A percentile compares a stretch with the other conserved stretches of the same genome.
These are phyloP conservation scores for Allantophomopsis lycopodina DNA, from an alignment of 2,329 filamentous ascomycete species.

Conservation along the genomic window DNA sequence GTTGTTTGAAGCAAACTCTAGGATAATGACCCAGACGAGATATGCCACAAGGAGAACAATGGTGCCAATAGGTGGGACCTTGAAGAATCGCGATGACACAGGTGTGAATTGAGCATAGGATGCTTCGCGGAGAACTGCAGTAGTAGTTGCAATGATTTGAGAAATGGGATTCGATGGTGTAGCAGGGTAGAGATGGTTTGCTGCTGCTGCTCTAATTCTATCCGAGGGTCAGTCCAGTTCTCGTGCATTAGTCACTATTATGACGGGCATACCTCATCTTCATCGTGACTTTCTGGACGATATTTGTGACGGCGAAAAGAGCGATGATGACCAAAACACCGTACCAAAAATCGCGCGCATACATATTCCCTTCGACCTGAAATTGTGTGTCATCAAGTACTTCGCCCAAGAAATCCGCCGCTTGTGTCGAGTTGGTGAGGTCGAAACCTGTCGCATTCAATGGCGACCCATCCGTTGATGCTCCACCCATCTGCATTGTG, in stretches of 20 bases:
- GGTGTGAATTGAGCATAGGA: conserved; percentile 20
- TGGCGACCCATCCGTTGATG: conserved; percentile 6
- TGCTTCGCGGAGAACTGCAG: conserved; percentile 19
- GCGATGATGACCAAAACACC: conserved; percentile 20
- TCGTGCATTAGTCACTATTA: not conserved
- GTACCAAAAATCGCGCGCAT: conserved; percentile 24
- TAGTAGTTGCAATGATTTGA: conserved; percentile 14
- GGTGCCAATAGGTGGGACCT: conserved; percentile 18
- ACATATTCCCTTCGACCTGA: conserved; percentile 19
- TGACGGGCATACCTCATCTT: conserved; percentile 11
- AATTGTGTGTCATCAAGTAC: conserved; percentile 22
- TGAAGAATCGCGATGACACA: conserved; percentile 3
- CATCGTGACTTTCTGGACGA: conserved; percentile 10
- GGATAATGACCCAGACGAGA: conserved; percentile 21
- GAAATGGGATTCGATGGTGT: conserved; percentile 15
- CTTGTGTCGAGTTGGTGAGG: conserved; percentile 21
- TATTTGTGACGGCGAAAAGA: conserved; percentile 17
- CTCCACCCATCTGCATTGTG: conserved; percentile 10
- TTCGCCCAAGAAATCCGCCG: conserved; percentile 19
- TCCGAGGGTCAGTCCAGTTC: not conserved
- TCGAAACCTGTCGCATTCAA: conserved; percentile 20
- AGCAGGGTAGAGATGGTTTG: conserved; percentile 15
- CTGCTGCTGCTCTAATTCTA: conserved; percentile 20
- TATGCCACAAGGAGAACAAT: conserved; percentile 22
- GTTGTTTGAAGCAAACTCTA: conserved; percentile 23